Percentiles rank a stretch among this genome's conserved stretches.
Evolutionary conservation across 306 rosid species (phyloP).

Genomic region (Pterocarpus santalinus): DNA sequence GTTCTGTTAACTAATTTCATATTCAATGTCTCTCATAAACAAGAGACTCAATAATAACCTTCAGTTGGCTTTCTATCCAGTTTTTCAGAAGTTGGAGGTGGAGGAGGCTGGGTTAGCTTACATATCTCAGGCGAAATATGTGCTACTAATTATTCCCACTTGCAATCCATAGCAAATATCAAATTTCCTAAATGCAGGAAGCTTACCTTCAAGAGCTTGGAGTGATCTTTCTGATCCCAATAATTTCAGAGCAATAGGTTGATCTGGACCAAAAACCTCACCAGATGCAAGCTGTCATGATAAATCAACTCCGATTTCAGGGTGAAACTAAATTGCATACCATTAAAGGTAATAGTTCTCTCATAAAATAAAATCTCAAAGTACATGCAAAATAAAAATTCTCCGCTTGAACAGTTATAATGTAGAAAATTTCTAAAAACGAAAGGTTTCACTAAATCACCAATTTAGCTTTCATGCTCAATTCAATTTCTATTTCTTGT

Average conservation of each 20-base stretch:
- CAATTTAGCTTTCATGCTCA: conserved; percentile 16
- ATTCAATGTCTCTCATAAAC: too few relatives aligned
- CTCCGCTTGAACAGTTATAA: background rate
- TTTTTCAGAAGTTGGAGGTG: background rate
- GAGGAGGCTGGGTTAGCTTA: conserved; percentile 16
- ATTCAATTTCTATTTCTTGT: conserved; percentile 22
- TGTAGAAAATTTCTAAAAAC: background rate
- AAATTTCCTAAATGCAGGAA: conserved; percentile 36
- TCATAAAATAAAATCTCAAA: background rate
- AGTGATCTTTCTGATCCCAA: conserved; percentile 93
- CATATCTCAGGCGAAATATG: conserved; percentile 16
- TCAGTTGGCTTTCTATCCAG: background rate
- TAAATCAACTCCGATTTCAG: conserved; percentile 45
- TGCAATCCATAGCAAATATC: background rate
- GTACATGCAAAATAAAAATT: conserved; percentile 21
- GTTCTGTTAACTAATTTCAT: too few relatives aligned
- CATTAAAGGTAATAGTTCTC: conserved; percentile 7
- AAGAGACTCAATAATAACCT: background rate
- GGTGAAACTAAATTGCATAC: conserved; percentile 23
- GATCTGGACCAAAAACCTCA: conserved; percentile 93
- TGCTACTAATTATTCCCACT: background rate
- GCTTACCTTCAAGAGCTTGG: conserved; percentile 93
- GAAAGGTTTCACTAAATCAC: conserved; percentile 6
- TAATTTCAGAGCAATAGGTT: conserved; percentile 89
- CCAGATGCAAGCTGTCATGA: conserved; percentile 88